These are phyloP conservation scores for Rhododendron kiyosumense DNA, from an alignment of 148 eudicot species.

Conservation along the genomic window DNA sequence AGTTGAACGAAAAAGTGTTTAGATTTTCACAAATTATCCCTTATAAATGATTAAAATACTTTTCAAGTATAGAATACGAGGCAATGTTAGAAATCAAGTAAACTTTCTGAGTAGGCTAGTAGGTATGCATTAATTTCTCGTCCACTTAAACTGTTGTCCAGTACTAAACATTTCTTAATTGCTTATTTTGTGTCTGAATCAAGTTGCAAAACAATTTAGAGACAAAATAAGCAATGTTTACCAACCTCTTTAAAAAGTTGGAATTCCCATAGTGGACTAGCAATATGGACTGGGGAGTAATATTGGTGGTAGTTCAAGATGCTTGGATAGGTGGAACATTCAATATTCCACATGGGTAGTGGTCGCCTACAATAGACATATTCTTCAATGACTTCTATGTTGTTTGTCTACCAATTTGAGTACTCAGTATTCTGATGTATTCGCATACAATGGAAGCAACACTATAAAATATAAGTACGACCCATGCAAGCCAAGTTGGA, in stretches of 20 bases:
- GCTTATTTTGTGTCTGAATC: not conserved
- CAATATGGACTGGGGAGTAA: not conserved
- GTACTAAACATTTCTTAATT: not conserved
- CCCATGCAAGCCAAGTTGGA: not conserved
- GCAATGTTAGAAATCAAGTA: not conserved
- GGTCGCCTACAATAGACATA: not conserved
- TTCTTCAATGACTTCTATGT: not conserved
- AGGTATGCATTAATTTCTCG: not conserved
- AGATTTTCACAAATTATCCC: not conserved
- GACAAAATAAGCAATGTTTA: not conserved
- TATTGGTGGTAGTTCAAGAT: not conserved
- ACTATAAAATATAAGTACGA: too few species aligned
- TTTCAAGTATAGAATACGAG: not conserved
- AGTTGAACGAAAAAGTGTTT: not conserved
- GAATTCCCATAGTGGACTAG: not conserved
- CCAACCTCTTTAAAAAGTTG: not conserved
- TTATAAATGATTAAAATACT: not conserved
- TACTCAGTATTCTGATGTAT: not conserved
- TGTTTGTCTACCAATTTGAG: not conserved
- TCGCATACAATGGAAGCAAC: not conserved
- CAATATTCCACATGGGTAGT: not conserved
- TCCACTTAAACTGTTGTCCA: not conserved
- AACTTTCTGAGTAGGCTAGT: not conserved
- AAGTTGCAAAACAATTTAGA: not conserved
- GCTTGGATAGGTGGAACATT: conserved; percentile 1